Conservation (phyloP, 768 basidiomycete species). For the Suillus brevipes region DNA sequence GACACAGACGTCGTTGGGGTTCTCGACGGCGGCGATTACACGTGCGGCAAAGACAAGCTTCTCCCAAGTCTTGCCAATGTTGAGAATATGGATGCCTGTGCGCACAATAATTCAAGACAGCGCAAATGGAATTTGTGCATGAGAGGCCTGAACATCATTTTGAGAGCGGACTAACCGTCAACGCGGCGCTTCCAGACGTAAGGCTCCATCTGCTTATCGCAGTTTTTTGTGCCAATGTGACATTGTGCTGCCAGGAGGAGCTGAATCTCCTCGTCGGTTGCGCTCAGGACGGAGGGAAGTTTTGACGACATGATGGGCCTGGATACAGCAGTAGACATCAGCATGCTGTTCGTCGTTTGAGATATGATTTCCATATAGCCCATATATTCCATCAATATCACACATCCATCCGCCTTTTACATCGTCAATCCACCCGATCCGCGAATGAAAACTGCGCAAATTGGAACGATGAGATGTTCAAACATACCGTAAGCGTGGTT, state of each 20-base stretch:
- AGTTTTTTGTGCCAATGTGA: slow-evolving; percentile 98
- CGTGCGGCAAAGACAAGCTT: slow-evolving; percentile 98
- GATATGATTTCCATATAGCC: slow-evolving; percentile 18
- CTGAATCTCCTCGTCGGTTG: slow-evolving; percentile 97
- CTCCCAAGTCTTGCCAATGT: slow-evolving; percentile 99
- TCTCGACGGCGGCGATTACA: slow-evolving; percentile 95
- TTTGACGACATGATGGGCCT: slow-evolving; percentile 69
- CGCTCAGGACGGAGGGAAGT: slow-evolving; percentile 89
- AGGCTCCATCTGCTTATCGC: slow-evolving; percentile 98
- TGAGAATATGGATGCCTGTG: slow-evolving; percentile 91
- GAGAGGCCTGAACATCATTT: slow-evolving; percentile 13
- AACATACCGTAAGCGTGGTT: slow-evolving; percentile 43
- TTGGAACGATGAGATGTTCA: neutral
- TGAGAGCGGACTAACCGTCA: slow-evolving; percentile 68
- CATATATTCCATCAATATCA: slow-evolving; percentile 30
- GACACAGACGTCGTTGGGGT: slow-evolving; percentile 97
- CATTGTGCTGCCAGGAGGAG: slow-evolving; percentile 92
- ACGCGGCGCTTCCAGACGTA: slow-evolving; percentile 97
- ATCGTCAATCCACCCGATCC: slow-evolving; percentile 27
- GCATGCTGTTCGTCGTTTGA: slow-evolving; percentile 14
- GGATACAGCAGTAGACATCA: neutral
- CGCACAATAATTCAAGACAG: neutral
- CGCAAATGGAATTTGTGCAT: slow-evolving; percentile 11
- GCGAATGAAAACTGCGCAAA: slow-evolving; percentile 13
- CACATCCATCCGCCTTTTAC: slow-evolving; percentile 37